Base-by-base conservation (phyloP, 2,329 filamentous ascomycete genomes). In the Orbilia brochopaga region DNA sequence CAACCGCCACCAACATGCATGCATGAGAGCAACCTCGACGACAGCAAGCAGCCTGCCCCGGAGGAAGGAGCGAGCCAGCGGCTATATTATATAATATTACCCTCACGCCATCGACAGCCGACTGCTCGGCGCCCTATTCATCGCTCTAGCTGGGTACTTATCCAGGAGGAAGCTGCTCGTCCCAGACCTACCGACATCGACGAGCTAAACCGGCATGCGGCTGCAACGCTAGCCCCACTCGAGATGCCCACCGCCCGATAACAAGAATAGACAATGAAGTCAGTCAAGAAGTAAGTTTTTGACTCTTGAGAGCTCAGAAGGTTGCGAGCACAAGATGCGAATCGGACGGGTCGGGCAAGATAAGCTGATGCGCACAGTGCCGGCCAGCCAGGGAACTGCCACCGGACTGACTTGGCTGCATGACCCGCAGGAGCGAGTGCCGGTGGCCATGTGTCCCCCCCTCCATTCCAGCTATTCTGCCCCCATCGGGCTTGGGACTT, bases 391-490 rank as follows among this genome's bases (percentile, higher is more conserved):
- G 52, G 44, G 46, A 57, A 40, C 50, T 35, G 46, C 27, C 27
- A 32, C 27, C 27, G 27, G 58, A 59, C 62, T 70, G 66, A 70
- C 66, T 70, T 64, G 66, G 66, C 66, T 70, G 66, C 66, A 70
- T 70, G 66, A 70, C 66, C 65, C 66, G 23, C 57, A 32, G 46
- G 46, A 54, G 53, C 13, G 37, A 15, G 13, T 15, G 11, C 37
- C 15, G 8, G 32, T 60, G 59, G 42, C 59, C 66, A 70, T 64
- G 58, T 64, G 59, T 53, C 59, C 50, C 40, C 55, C 40, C 10
- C 21, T 46, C 54, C 32, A 17, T 32, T 17, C n/a, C 32, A 19
- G 27, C 32, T 11, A 52, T 46, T 21, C 48, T 54, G 27, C 8
- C 8, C 27, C 4, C 27, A 32, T 32, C 27, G 27, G 27, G 27